A percentile compares a stretch with the other conserved stretches of the same genome.
These are phyloP conservation scores for Coniophora puteana DNA, from an alignment of 1,284 basidiomycete species.

Conservation along the genomic window DNA sequence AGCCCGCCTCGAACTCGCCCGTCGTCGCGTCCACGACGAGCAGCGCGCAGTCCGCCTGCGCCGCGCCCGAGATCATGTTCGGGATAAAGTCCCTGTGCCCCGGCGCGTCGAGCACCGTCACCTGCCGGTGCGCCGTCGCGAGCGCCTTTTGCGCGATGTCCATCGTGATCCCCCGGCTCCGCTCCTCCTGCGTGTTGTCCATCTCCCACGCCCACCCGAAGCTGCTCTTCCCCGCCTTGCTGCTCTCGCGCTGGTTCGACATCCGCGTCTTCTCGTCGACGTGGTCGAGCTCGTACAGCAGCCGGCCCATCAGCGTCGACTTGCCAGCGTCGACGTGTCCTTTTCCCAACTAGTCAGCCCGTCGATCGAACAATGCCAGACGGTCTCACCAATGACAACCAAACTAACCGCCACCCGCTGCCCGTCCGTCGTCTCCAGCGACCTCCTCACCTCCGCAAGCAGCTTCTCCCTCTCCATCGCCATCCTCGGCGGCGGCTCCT, in stretches of 20 bases:
- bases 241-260: slow-evolving; percentile 89
- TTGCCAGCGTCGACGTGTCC: slow-evolving; percentile 99
- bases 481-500: slow-evolving; percentile 63
- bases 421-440: slow-evolving; percentile 47
- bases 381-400: slow-evolving; percentile 86
- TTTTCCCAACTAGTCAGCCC: slow-evolving; percentile 28
- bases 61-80: slow-evolving; percentile 98
- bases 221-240: slow-evolving; percentile 87
- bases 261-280: slow-evolving; percentile 83
- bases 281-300: slow-evolving; percentile 89
- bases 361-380: slow-evolving; percentile 3
- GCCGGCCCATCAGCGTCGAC: slow-evolving; percentile 93
- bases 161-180: slow-evolving; percentile 93
- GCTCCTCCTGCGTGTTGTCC: slow-evolving; percentile 90
- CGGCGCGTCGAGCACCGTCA: slow-evolving; percentile 94
- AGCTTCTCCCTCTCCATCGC: slow-evolving; percentile 81
- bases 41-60: slow-evolving; percentile 94
- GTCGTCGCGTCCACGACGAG: slow-evolving; percentile 91
- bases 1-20: slow-evolving; percentile 96
- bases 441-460: slow-evolving; percentile 72
- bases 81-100: slow-evolving; percentile 98
- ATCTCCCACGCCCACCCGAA: slow-evolving; percentile 99
- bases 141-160: slow-evolving; percentile 90
- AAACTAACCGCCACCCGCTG: slow-evolving; percentile 78
- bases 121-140: slow-evolving; percentile 70